Evolutionary conservation across 2,329 filamentous ascomycete species (phyloP).

Genomic region (Colletotrichum eleusines): DNA sequence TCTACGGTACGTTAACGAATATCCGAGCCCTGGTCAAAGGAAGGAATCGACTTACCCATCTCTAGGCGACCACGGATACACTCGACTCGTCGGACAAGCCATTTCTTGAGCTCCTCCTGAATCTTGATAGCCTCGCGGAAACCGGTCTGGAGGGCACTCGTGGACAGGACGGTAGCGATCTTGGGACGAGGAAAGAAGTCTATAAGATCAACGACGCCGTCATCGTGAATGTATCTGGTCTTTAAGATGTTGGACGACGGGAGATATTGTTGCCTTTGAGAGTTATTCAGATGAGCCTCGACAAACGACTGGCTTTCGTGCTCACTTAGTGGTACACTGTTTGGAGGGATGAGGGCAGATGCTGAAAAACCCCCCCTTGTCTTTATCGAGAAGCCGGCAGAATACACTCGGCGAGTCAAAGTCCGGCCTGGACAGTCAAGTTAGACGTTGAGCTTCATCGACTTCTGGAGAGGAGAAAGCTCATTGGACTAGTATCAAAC

Average conservation of each 20-base stretch:
- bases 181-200: constrained; percentile 83
- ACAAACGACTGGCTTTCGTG: not conserved
- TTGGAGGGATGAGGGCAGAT: constrained; percentile 67
- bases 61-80: constrained; percentile 77
- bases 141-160: constrained; percentile 60
- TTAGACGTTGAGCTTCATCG: constrained; percentile 10
- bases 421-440: constrained; percentile 67
- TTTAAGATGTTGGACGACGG: constrained; percentile 81
- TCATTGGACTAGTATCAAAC: not conserved
- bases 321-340: constrained; percentile 72
- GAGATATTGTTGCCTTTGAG: constrained; percentile 73
- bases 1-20: constrained; percentile 52
- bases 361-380: constrained; percentile 80
- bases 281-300: not conserved
- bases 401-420: constrained; percentile 84
- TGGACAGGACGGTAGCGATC: constrained; percentile 64
- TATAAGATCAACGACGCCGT: constrained; percentile 78
- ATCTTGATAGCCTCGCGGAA: constrained; percentile 67
- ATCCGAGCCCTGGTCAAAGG: too few relatives aligned
- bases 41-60: constrained; percentile 59
- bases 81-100: constrained; percentile 78
- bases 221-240: constrained; percentile 82
- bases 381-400: constrained; percentile 78
- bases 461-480: too few relatives aligned
- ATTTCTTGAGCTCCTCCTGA: constrained; percentile 74